Evolutionary conservation across 176 grass and related monocot genomes (phyloP), one percentile per base, ranked within the genome.

Genomic region (Raddia guianensis): DNA sequence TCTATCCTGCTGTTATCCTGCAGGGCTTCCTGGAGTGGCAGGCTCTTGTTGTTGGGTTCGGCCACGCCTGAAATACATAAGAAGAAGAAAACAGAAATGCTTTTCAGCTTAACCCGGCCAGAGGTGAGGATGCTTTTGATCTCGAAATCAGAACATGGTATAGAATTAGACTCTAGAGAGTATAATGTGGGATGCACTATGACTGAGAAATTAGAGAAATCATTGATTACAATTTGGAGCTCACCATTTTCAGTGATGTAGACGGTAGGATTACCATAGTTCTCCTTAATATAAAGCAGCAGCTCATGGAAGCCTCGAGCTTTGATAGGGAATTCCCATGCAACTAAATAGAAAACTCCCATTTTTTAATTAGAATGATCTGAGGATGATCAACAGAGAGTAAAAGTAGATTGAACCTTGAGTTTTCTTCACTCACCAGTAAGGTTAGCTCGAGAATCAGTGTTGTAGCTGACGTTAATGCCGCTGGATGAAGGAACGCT

Each of bases 191-290:
- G 1, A 8, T 33, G 37, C 8, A 40, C 37, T 40, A 2, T 40
- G 3, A 40, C 37, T 40, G 37, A 40, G 37, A 40, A 40, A 40
- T 40, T 1, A 40, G 37, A 40, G 37, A 40, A 2, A 0, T 40
- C 4, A 40, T 40, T 40, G 37, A 40, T 40, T 40, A 5, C 3
- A 40, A 40, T 40, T 40, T 40, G 37, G 37, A 40, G 4, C 37
- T 74, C 82, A 91, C 92, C 89, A 20, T 94, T 94, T 86, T 92
- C 90, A 37, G 90, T 92, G 37, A 92, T 83, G 75, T 86, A 92
- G 55, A 94, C 55, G 0, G 75, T 44, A 49, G 92, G 86, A 64
- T 91, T 91, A 14, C 76, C 82, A 19, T 94, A 94, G 12, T 82
- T 94, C 1, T 76, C 27, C 62, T 91, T 94, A 34, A 90, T 45